Percentiles rank a stretch among this genome's conserved stretches.
These are phyloP conservation scores for Leishmania gerbilli DNA, from an alignment of 208 protist genomes.

Conservation along the genomic window DNA sequence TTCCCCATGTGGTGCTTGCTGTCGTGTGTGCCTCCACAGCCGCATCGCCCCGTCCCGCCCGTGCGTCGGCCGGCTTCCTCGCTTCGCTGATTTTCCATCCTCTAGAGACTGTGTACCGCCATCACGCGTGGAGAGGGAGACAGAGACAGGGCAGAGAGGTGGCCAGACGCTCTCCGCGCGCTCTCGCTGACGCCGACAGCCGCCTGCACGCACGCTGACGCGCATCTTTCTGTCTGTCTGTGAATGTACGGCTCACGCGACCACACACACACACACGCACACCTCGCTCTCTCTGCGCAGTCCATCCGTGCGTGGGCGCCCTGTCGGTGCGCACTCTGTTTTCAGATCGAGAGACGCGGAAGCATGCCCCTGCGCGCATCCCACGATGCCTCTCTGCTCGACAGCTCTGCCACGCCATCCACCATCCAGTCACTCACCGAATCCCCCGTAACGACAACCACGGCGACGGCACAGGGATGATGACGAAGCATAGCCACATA, in stretches of 20 bases:
- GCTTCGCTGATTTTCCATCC: neutral
- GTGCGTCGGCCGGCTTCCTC: too few relatives aligned
- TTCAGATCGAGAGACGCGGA: neutral
- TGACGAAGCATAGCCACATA: too few relatives aligned
- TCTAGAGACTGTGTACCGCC: conserved; percentile 1
- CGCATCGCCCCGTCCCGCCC: neutral
- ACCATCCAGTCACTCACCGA: neutral
- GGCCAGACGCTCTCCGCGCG: neutral
- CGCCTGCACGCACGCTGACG: neutral
- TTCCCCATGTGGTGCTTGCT: neutral
- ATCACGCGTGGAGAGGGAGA: neutral
- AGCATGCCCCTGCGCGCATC: neutral
- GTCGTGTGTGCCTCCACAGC: neutral
- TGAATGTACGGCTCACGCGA: neutral
- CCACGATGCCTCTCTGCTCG: neutral
- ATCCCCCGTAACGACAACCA: neutral
- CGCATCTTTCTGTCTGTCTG: neutral
- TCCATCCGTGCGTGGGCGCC: neutral
- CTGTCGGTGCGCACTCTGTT: neutral
- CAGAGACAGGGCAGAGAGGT: neutral
- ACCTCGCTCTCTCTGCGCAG: neutral
- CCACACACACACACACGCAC: neutral
- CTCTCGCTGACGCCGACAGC: neutral
- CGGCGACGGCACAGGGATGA: too few relatives aligned
- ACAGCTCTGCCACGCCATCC: neutral